Base-by-base conservation (phyloP, 2,329 filamentous ascomycete genomes). In the Metarhizium brunneum region DNA sequence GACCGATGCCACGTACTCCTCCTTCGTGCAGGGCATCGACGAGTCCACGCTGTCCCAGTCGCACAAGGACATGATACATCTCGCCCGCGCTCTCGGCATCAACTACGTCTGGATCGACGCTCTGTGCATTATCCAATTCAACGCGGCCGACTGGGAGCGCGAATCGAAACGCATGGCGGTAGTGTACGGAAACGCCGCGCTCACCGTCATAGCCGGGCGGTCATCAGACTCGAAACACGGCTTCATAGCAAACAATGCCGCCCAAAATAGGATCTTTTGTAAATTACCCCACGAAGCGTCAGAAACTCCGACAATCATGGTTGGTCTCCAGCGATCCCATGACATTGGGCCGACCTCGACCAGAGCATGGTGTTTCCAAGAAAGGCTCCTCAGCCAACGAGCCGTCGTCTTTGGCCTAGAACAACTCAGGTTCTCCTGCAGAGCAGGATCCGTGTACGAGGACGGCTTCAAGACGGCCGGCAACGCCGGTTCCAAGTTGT, bases 91-190 rank as follows among this genome's bases (percentile, higher is more conserved):
- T 14, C 38, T 40, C 4, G 38, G 14, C 38, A 16, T 40, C 13
- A 13, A 3, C 4, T 40, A 40, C 38, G 38, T 40, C 13, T 66
- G 65, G 65, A 59, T 66, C 47, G 64, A 65, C 38, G 58, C 62
- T 4, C 55, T 66, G 0, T 65, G 63, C 54, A 66, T 66, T 29
- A 61, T 65, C 36, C 62, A 65, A 30, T 59, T 61, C 35, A 51
- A 64, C 32, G 14, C 16, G 1, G 29, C 20, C 1, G 62, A 64
- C 59, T 68, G 65, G 62, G 58, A 59, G 48, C 49, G 49, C 13
- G 61, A 62, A 38, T 55, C 58, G 4, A 42, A 45, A 14, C 38
- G 16, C 36, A 60, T 60, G 58, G 58, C 52, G 13, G 29, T 47
- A 38, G 54, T 60, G 1, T 60, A 58, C 32, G 50, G 38, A 13